phyloP scores from a whole-genome alignment of 495 filamentous ascomycete genomes.

The Penicillium chermesinum region DNA sequence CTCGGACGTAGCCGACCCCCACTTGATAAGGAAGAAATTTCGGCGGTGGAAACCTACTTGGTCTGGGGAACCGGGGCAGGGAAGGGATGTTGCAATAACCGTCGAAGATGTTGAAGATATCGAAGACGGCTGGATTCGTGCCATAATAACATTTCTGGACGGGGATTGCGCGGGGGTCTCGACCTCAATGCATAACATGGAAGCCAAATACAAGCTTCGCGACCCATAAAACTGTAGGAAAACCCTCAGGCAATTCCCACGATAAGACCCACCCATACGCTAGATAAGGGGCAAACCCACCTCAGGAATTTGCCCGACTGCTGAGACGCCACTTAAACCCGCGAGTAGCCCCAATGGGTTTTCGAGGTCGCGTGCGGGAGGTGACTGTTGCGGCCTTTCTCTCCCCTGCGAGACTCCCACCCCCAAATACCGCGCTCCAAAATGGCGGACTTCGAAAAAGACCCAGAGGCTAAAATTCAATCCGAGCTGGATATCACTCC shows the following conservation, averaged over 20 bases:
- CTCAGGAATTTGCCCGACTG: not conserved
- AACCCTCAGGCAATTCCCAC: not conserved
- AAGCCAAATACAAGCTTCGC: too few relatives aligned
- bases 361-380: not conserved
- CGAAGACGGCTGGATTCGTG: too few relatives aligned
- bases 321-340: not conserved
- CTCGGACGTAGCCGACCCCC: constrained; percentile 8
- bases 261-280: not conserved
- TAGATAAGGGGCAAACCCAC: constrained; percentile 1
- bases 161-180: too few relatives aligned
- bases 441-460: constrained; percentile 39
- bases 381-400: not conserved
- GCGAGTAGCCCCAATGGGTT: not conserved
- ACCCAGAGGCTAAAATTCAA: constrained; percentile 45
- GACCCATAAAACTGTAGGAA: not conserved
- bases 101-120: too few relatives aligned
- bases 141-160: too few relatives aligned
- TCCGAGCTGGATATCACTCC: constrained; percentile 39
- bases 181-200: too few relatives aligned
- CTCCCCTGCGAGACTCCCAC: not conserved
- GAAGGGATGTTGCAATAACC: too few relatives aligned
- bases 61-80: not conserved
- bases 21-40: constrained; percentile 12
- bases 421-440: constrained; percentile 30
- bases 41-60: constrained; percentile 7